A percentile compares a stretch with the other conserved stretches of the same genome.
Conservation (phyloP, 371 early-diverging fungal genomes). For the Rhizomucor pusillus region DNA sequence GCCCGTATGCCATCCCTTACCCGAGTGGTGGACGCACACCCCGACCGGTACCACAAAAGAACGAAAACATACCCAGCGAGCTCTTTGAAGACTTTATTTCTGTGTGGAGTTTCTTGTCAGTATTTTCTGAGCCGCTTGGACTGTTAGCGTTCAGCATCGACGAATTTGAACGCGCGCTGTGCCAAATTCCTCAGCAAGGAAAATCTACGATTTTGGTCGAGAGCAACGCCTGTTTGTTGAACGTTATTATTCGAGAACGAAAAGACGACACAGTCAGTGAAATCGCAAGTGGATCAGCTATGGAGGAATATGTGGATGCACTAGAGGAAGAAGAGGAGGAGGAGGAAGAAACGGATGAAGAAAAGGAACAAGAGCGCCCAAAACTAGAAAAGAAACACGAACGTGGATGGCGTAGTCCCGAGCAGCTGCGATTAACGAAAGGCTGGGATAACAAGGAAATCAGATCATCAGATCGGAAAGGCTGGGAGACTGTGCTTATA, state of each 20-base stretch:
- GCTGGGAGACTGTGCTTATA: conserved; percentile 44
- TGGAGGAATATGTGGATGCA: conserved; percentile 31
- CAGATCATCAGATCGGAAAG: conserved; percentile 31
- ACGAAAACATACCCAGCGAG: conserved; percentile 22
- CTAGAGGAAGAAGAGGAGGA: conserved; percentile 7
- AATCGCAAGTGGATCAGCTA: conserved; percentile 27
- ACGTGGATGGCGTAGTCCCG: conserved; percentile 39
- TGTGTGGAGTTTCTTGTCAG: conserved; percentile 38
- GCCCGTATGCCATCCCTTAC: conserved; percentile 28
- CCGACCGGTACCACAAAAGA: conserved; percentile 30
- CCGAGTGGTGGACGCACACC: conserved; percentile 37
- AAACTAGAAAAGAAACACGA: conserved; percentile 18
- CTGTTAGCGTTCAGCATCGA: conserved; percentile 39
- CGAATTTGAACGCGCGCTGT: conserved; percentile 39
- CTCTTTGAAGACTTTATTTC: conserved; percentile 33
- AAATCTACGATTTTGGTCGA: conserved; percentile 33
- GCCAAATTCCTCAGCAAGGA: conserved; percentile 17
- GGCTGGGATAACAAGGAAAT: conserved; percentile 46
- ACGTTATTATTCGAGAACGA: conserved; percentile 48
- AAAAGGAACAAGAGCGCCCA: neutral
- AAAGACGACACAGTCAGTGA: conserved; percentile 34
- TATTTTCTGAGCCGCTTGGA: conserved; percentile 41
- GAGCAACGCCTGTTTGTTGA: conserved; percentile 31
- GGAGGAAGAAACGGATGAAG: conserved; percentile 1
- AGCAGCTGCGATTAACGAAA: conserved; percentile 26